Evolutionary conservation across 2,329 filamentous ascomycete genomes (phyloP).

Genomic region (Botrytis deweyae): DNA sequence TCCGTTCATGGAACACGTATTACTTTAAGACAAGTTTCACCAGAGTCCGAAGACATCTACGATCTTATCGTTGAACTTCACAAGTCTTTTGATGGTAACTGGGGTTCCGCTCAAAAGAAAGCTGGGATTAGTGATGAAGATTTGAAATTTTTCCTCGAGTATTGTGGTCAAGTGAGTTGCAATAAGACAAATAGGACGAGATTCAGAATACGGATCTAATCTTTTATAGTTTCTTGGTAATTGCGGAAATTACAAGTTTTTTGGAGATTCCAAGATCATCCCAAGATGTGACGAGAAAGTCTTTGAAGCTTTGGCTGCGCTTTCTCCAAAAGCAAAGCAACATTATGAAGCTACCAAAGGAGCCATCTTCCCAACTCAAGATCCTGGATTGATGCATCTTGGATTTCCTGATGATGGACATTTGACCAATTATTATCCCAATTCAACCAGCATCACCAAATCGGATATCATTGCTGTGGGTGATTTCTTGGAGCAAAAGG

Average conservation of each 20-base stretch:
- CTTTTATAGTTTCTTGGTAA: conserved; percentile 68
- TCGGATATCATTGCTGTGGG: conserved; percentile 71
- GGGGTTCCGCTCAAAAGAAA: conserved; percentile 64
- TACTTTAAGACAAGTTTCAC: conserved; percentile 77
- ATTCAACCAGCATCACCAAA: conserved; percentile 71
- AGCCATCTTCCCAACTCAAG: conserved; percentile 68
- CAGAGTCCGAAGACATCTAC: conserved; percentile 77
- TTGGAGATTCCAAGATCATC: conserved; percentile 82
- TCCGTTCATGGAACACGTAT: conserved; percentile 75
- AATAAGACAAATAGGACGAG: not conserved
- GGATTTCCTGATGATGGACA: conserved; percentile 74
- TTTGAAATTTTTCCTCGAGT: conserved; percentile 69
- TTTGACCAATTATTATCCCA: conserved; percentile 79
- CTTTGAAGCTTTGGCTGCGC: conserved; percentile 63
- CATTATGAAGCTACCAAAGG: conserved; percentile 68
- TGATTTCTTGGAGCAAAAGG: conserved; percentile 70
- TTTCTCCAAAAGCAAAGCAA: conserved; percentile 57
- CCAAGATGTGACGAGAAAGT: conserved; percentile 65
- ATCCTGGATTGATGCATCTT: conserved; percentile 67
- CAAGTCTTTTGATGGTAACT: conserved; percentile 65
- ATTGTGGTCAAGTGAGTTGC: conserved; percentile 52
- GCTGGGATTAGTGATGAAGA: conserved; percentile 64
- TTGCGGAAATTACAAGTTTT: conserved; percentile 79
- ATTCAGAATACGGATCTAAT: not conserved
- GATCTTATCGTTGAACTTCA: conserved; percentile 76